These are phyloP conservation scores for Mycena rebaudengoi DNA, from an alignment of 768 basidiomycete species.

Conservation along the genomic window DNA sequence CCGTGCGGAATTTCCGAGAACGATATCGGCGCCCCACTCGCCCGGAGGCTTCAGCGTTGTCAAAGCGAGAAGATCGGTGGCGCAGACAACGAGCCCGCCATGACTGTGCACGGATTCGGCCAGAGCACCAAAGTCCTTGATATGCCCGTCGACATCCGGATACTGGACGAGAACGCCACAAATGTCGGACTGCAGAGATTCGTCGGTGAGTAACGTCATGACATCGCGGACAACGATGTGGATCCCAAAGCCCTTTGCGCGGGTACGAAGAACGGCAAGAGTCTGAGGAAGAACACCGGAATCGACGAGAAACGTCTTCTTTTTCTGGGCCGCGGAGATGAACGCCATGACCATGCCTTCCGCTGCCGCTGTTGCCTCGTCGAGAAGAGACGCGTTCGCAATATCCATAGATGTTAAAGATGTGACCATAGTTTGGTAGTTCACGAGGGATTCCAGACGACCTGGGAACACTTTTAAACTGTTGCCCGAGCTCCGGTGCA, in stretches of 20 bases:
- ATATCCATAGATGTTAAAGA: conserved; percentile 95
- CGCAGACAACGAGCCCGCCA: conserved; percentile 86
- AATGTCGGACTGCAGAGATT: conserved; percentile 64
- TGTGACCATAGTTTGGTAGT: conserved; percentile 96
- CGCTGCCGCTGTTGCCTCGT: conserved; percentile 94
- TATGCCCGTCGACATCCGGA: conserved; percentile 86
- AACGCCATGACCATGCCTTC: conserved; percentile 98
- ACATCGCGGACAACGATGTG: conserved; percentile 77
- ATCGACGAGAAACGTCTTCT: conserved; percentile 87
- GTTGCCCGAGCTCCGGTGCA: conserved; percentile 8
- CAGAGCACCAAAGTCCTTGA: conserved; percentile 76
- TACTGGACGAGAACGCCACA: conserved; percentile 95
- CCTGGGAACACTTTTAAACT: conserved; percentile 53
- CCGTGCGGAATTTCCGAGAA: conserved; percentile 92
- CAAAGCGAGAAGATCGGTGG: conserved; percentile 92
- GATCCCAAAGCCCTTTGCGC: conserved; percentile 95
- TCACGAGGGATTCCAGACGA: conserved; percentile 94
- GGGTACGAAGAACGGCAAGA: conserved; percentile 85
- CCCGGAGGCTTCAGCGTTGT: conserved; percentile 95
- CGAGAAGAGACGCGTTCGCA: conserved; percentile 94
- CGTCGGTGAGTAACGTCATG: conserved; percentile 56
- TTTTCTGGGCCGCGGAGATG: conserved; percentile 70
- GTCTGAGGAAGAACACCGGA: conserved; percentile 88
- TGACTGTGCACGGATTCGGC: conserved; percentile 73
- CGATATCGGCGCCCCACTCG: conserved; percentile 98